Evolutionary conservation across 2,329 filamentous ascomycete genomes (phyloP), one percentile per base, ranked within the genome.

Genomic region (Aspergillus persii): DNA sequence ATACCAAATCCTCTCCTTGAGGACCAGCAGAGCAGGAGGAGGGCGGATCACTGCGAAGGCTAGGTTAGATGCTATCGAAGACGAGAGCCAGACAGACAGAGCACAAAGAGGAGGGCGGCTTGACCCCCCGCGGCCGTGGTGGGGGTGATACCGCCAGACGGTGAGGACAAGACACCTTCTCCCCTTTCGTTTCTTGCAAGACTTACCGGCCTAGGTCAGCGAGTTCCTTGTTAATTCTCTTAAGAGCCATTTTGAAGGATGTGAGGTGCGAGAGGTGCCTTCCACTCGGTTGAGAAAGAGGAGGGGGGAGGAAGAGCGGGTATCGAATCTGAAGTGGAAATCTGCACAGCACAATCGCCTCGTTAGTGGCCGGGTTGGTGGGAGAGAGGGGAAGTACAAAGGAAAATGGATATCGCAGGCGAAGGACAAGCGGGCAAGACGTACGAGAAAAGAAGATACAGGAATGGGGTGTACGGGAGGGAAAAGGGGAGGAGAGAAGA

Each of bases 21-120:
- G 95, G 95, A 68, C 95, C 95, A 73, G 95, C 95, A 77, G 94
- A 98, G 88, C 95, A 99, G 70, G 94, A 98, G 61, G 95, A 98
- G 75, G 95, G 95, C 77, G 95, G 95, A 79, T 99, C 95, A 83
- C 95, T 98, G 71, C 64, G 59, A 47, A 58, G n/a, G 36, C 31
- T 31, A 61, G 4, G 33, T 67, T 53, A 64, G 58, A 46, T 33
- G 49, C 23, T 39, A 36, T 54, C 33, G 36, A n/a, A 41, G 1
- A 41, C 36, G 5, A 47, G 5, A 47, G 8, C 29, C 49, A 33
- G 29, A 41, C 12, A 33, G n/a, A 4, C 8, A 36, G 12, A 8
- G 2, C 30, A 12, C 23, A 27, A 36, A 44, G 39, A 36, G 49
- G 12, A 23, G 39, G 11, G 41, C n/a, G 41, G 54, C 44, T 48